Conservation (phyloP, 202 grass and related monocot species). For the Brachypodium distachyon region DNA sequence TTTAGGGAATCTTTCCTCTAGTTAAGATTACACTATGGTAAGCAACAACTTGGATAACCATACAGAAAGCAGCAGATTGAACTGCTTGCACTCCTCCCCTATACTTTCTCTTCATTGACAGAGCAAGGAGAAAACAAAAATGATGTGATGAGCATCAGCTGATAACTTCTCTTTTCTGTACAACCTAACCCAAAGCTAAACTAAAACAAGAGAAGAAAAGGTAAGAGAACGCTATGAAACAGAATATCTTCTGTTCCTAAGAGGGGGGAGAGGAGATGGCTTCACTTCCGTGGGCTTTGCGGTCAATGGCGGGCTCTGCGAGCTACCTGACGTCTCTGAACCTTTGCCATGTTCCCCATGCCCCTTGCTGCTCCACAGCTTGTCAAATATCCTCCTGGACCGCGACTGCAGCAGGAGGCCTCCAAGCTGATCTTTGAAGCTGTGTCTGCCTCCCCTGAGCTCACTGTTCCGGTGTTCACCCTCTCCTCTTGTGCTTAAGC, state of each 20-base stretch:
- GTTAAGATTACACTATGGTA: conserved; percentile 24
- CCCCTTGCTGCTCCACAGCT: conserved; percentile 71
- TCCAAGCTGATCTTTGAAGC: conserved; percentile 48
- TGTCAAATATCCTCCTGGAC: conserved; percentile 91
- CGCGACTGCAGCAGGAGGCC: conserved; percentile 55
- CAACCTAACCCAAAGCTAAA: conserved; percentile 37
- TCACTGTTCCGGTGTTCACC: conserved; percentile 36
- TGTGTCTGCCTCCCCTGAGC: conserved; percentile 43
- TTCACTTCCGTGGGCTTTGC: conserved; percentile 61
- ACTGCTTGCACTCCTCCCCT: conserved; percentile 7
- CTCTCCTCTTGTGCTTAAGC: conserved; percentile 38
- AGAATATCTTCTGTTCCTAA: conserved; percentile 68
- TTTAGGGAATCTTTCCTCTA: too few species aligned
- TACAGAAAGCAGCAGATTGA: conserved; percentile 33
- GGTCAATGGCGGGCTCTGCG: conserved; percentile 60
- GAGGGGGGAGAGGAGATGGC: conserved; percentile 39
- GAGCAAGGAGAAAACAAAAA: conserved; percentile 30
- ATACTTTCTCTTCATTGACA: not conserved
- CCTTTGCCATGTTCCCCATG: conserved; percentile 54
- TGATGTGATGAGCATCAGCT: conserved; percentile 19
- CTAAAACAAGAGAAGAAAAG: not conserved
- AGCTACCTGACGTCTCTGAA: conserved; percentile 84
- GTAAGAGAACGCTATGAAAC: conserved; percentile 47
- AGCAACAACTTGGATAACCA: conserved; percentile 22
- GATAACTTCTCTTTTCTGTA: conserved; percentile 41